Evolutionary conservation across 176 grass and related monocot species (phyloP).

Genomic region (Saccharum spontaneum): DNA sequence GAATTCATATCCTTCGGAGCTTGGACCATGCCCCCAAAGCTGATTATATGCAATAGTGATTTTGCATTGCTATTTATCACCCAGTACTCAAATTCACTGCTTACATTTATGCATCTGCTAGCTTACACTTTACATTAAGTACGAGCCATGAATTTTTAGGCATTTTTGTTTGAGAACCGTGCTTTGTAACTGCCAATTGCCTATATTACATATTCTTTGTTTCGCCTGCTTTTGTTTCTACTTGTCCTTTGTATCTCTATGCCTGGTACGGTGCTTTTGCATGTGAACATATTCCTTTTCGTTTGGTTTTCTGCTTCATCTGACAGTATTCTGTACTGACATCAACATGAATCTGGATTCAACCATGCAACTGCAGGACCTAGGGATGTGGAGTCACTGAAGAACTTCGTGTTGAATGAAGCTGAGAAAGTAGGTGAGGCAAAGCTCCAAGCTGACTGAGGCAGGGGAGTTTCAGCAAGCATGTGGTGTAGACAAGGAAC

Average conservation of each 20-base stretch:
- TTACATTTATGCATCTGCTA: neutral
- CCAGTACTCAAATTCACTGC: neutral
- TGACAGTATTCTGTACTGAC: neutral
- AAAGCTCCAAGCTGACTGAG: constrained; percentile 39
- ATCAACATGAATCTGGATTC: neutral
- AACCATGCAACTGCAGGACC: constrained; percentile 47
- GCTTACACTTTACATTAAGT: neutral
- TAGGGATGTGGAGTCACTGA: constrained; percentile 80
- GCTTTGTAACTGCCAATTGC: neutral
- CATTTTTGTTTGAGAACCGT: neutral
- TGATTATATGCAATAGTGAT: neutral
- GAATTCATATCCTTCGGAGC: neutral
- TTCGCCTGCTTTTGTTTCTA: neutral
- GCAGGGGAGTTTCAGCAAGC: neutral
- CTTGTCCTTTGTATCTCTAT: neutral
- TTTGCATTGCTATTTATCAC: neutral
- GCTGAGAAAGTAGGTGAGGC: constrained; percentile 65
- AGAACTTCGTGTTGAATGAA: constrained; percentile 72
- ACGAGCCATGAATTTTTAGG: neutral
- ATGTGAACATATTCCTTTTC: neutral
- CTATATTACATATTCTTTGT: neutral
- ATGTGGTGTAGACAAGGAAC: constrained; percentile 1
- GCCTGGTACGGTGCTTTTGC: neutral
- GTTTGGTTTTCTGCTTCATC: neutral
- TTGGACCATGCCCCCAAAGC: neutral